Percentiles rank a stretch among this genome's conserved stretches.
Conservation (phyloP, 2,329 filamentous ascomycete species). For the Mycogone perniciosa region DNA sequence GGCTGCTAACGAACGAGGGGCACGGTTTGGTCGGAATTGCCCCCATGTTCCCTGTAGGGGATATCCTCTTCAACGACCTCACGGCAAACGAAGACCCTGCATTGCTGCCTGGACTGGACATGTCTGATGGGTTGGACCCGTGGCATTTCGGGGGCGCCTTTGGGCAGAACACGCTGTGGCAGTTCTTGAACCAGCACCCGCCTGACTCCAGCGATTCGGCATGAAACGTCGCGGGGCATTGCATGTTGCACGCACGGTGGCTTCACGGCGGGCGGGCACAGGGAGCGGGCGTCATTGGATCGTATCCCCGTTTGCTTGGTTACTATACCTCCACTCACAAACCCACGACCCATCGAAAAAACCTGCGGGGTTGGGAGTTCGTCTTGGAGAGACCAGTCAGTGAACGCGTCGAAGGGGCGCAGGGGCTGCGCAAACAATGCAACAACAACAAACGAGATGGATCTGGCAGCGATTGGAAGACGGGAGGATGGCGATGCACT, state of each 20-base stretch:
- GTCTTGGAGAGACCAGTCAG: too few species aligned
- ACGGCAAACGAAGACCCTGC: constrained; percentile 29
- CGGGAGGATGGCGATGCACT: too few species aligned
- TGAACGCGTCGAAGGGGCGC: too few species aligned
- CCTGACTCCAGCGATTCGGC: constrained; percentile 17
- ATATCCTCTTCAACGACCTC: constrained; percentile 52
- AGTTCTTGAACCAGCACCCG: constrained; percentile 45
- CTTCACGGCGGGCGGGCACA: too few species aligned
- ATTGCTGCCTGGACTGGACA: constrained; percentile 15
- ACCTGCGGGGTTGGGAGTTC: too few species aligned
- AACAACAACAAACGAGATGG: too few species aligned
- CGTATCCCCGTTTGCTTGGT: too few species aligned
- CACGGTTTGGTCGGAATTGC: constrained; percentile 45
- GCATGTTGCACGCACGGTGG: background rate
- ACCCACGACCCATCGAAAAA: too few species aligned
- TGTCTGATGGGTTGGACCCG: constrained; percentile 11
- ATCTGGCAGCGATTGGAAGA: too few species aligned
- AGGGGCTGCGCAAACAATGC: too few species aligned
- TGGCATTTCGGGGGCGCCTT: constrained; percentile 53
- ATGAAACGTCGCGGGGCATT: background rate
- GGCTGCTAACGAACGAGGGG: constrained; percentile 36
- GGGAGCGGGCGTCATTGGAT: too few species aligned
- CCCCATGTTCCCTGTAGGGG: constrained; percentile 51
- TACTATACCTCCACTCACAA: too few species aligned
- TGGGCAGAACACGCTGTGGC: constrained; percentile 50